These are phyloP conservation scores for Magnolia officinalis DNA, from an alignment of 164 flowering plant species.

Conservation along the genomic window DNA sequence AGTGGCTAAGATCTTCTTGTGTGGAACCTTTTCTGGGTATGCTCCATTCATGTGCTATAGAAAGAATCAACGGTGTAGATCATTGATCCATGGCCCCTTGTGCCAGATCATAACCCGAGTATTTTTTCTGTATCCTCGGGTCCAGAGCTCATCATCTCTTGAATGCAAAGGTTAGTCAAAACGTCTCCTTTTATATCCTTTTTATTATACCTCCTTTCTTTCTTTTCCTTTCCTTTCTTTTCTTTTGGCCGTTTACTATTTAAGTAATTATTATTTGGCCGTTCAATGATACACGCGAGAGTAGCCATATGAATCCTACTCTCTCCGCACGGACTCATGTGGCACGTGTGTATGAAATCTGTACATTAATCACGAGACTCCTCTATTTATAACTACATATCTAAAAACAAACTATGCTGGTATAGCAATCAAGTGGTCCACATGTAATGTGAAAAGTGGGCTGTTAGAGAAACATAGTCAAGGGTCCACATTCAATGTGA, in stretches of 20 bases:
- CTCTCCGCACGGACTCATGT: neutral
- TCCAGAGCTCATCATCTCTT: neutral
- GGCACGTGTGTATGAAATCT: neutral
- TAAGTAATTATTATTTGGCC: neutral
- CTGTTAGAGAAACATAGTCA: neutral
- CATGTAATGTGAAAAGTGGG: neutral
- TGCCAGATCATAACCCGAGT: neutral
- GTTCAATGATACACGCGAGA: neutral
- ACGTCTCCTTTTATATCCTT: neutral
- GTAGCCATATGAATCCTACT: neutral
- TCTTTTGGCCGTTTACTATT: neutral
- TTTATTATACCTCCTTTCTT: neutral
- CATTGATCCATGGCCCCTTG: neutral
- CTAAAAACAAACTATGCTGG: too few relatives aligned
- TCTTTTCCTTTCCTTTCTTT: neutral
- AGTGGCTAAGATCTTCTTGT: neutral
- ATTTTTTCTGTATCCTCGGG: neutral
- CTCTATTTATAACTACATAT: too few relatives aligned
- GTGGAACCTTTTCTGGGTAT: neutral
- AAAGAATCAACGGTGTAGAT: neutral
- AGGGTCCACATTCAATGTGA: neutral
- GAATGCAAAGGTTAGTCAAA: neutral
- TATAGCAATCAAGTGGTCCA: neutral
- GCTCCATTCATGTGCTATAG: neutral
- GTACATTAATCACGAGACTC: too few relatives aligned